A percentile compares a stretch with the other conserved stretches of the same genome.
Conservation (phyloP, 306 rosid genomes). For the Pterocarpus macrocarpus region DNA sequence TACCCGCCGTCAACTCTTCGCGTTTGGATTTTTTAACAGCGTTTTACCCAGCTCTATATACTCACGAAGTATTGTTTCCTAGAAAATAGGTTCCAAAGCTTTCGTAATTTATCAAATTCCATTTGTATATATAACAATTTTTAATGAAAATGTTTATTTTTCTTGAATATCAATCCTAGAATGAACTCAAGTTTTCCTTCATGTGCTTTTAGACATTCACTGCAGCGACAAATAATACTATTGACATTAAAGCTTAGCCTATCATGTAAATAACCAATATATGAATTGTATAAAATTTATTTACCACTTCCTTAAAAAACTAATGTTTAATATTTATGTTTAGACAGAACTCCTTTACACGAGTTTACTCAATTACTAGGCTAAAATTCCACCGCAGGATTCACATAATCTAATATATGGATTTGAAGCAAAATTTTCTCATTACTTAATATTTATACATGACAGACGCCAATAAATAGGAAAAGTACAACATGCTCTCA, state of each 20-base stretch:
- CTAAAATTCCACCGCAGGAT: not conserved
- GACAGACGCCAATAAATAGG: constrained; percentile 54
- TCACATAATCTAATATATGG: not conserved
- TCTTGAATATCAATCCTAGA: constrained; percentile 22
- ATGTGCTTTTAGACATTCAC: too few relatives aligned
- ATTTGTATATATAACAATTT: constrained; percentile 32
- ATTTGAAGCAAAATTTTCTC: constrained; percentile 64
- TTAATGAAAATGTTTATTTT: constrained; percentile 31
- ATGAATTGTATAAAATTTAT: not conserved
- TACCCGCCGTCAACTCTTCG: not conserved
- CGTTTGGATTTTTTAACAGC: too few relatives aligned
- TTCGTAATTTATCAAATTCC: not conserved
- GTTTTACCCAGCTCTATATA: not conserved
- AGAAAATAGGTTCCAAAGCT: constrained; percentile 31
- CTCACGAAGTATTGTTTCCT: constrained; percentile 23
- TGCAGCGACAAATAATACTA: too few relatives aligned
- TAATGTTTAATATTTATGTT: too few relatives aligned
- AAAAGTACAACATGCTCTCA: constrained; percentile 62
- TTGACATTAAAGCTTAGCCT: too few relatives aligned
- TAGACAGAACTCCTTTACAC: too few relatives aligned
- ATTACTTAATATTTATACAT: constrained; percentile 61
- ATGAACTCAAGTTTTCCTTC: not conserved
- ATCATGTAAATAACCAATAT: too few relatives aligned
- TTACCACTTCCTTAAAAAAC: too few relatives aligned
- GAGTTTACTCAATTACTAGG: not conserved